A percentile compares a stretch with the other conserved stretches of the same genome.
phyloP scores from a whole-genome alignment of 176 grass and related monocot species.

The Oryza australiensis region DNA sequence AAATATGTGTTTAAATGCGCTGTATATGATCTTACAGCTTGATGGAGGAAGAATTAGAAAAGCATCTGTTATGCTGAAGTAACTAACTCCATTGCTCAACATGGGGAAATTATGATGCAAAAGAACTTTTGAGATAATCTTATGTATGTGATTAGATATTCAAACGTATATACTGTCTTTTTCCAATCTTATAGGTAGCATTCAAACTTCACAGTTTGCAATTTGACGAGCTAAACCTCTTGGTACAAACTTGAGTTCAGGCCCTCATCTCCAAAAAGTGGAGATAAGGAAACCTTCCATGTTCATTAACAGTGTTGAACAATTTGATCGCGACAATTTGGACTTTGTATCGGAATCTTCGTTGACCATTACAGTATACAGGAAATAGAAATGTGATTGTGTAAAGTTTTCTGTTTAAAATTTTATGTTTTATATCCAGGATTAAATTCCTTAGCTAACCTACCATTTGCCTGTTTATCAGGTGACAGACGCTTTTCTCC shows the following conservation, averaged over 20 bases:
- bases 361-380: conserved; percentile 9
- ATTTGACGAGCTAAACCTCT: conserved; percentile 4
- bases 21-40: background rate
- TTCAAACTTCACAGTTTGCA: conserved; percentile 16
- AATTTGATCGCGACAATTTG: conserved; percentile 4
- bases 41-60: background rate
- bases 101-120: background rate
- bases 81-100: background rate
- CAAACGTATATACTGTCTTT: background rate
- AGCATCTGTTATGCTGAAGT: background rate
- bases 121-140: conserved; percentile 19
- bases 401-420: background rate
- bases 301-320: background rate
- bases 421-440: background rate
- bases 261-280: background rate
- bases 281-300: background rate
- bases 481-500: conserved; percentile 75
- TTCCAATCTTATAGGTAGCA: background rate
- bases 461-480: conserved; percentile 38
- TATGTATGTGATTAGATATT: background rate
- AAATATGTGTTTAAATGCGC: background rate
- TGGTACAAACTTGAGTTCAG: conserved; percentile 3
- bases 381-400: conserved; percentile 8
- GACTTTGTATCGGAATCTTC: background rate
- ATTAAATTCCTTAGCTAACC: background rate